Conservation (phyloP, 1,139 yeast genomes). For the Pichia sp. region DNA sequence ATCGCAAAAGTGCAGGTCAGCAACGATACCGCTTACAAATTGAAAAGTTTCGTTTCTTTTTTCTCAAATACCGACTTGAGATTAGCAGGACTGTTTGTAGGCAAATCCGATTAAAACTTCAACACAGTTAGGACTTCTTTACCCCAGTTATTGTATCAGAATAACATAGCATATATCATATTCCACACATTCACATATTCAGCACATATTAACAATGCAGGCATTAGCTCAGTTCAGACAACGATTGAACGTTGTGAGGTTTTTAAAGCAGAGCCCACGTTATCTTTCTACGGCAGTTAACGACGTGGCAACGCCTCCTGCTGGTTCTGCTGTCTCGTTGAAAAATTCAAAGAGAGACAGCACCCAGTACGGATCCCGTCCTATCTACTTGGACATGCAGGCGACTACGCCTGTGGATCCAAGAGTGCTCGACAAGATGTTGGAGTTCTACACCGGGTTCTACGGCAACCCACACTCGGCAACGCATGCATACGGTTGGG, state of each 20-base stretch:
- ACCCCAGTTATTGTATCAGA: too few relatives aligned
- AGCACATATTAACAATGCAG: background rate
- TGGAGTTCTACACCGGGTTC: slow-evolving; percentile 84
- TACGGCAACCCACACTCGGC: slow-evolving; percentile 98
- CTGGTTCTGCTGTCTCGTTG: slow-evolving; percentile 43
- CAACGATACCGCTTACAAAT: background rate
- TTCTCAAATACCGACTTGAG: background rate
- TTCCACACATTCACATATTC: background rate
- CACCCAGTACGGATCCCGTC: slow-evolving; percentile 56
- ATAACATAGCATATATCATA: background rate
- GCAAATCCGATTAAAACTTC: background rate
- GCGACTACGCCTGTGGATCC: slow-evolving; percentile 99
- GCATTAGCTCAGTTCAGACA: background rate
- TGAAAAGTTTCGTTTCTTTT: background rate
- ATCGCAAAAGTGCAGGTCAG: background rate
- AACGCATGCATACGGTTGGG: slow-evolving; percentile 99
- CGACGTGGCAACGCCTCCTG: slow-evolving; percentile 20
- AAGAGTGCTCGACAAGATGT: slow-evolving; percentile 89
- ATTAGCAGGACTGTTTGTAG: background rate
- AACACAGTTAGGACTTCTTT: background rate
- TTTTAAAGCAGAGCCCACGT: background rate
- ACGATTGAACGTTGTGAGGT: background rate
- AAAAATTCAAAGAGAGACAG: slow-evolving; percentile 46
- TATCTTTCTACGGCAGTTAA: background rate
- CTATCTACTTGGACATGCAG: slow-evolving; percentile 91